Conservation (phyloP, 176 grass and related monocot genomes). For the Rhynchospora tenuis region DNA sequence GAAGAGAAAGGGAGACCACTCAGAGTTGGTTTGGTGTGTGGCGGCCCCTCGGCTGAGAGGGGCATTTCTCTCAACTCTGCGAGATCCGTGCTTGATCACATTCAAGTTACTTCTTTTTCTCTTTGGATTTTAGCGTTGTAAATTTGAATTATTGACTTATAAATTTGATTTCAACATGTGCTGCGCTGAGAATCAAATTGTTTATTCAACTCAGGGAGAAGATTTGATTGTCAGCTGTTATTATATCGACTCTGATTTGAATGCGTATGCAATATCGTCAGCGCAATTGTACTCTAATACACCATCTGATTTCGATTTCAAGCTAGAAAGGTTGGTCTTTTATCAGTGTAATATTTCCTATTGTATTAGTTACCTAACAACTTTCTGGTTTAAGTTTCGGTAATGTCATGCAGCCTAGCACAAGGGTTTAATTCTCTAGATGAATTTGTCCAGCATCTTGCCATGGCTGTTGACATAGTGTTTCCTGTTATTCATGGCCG, state of each 20-base stretch:
- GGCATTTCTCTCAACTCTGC: conserved; percentile 94
- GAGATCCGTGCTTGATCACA: conserved; percentile 88
- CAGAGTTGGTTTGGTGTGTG: conserved; percentile 73
- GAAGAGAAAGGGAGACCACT: conserved; percentile 40
- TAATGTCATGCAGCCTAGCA: conserved; percentile 50
- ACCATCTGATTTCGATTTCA: conserved; percentile 95
- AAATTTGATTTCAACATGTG: background rate
- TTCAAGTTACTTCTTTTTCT: conserved; percentile 40
- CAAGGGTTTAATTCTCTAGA: conserved; percentile 62
- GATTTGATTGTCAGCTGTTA: conserved; percentile 72
- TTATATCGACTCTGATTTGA: conserved; percentile 67
- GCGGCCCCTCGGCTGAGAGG: conserved; percentile 80
- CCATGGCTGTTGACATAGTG: conserved; percentile 58
- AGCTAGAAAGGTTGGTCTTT: conserved; percentile 59
- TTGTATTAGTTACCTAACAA: background rate
- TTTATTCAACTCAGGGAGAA: conserved; percentile 40
- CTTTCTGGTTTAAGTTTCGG: background rate
- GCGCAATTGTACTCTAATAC: conserved; percentile 92
- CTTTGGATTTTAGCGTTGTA: background rate
- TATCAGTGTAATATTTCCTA: background rate
- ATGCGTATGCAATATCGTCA: conserved; percentile 61
- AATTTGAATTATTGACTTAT: conserved; percentile 11
- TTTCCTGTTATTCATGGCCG: conserved; percentile 91
- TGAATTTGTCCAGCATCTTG: conserved; percentile 78
- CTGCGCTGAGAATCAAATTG: background rate